phyloP scores from a whole-genome alignment of 139 green algal genomes.

The Auxenochlorella pyrenoidosa region DNA sequence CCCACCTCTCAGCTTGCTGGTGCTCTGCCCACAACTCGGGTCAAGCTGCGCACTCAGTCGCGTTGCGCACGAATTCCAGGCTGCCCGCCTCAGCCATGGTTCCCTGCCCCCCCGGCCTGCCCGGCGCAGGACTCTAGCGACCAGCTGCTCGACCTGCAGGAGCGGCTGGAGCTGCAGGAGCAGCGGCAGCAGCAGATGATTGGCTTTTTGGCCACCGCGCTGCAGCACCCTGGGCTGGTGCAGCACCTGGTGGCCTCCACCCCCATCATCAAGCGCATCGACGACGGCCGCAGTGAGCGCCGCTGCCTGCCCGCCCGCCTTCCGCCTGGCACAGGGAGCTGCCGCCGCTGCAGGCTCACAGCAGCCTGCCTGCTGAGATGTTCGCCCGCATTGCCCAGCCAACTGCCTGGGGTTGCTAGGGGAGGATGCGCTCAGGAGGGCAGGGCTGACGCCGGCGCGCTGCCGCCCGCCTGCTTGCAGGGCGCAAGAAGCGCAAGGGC shows the following conservation, averaged over 20 bases:
- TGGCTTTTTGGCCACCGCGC: constrained; percentile 78
- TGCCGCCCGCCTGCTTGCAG: constrained; percentile 25
- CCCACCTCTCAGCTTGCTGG: too few species aligned
- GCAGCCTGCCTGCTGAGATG: too few species aligned
- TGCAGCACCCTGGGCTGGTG: constrained; percentile 86
- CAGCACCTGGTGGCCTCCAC: constrained; percentile 62
- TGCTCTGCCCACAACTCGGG: too few species aligned
- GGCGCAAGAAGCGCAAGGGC: constrained; percentile 51
- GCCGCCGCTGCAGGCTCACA: not conserved
- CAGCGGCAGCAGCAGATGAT: constrained; percentile 87
- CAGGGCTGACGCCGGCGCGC: not conserved
- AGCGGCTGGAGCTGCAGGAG: constrained; percentile 78
- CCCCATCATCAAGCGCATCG: constrained; percentile 51
- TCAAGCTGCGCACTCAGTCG: too few species aligned
- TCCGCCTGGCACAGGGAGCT: not conserved
- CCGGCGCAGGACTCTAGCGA: constrained; percentile 59
- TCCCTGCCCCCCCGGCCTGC: too few species aligned
- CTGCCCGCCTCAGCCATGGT: not conserved
- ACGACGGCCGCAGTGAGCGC: constrained; percentile 39
- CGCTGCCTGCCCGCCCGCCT: too few species aligned
- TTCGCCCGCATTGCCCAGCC: too few species aligned
- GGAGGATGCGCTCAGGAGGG: too few species aligned
- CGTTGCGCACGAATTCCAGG: too few species aligned
- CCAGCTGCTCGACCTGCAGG: constrained; percentile 66
- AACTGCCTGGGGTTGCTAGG: too few species aligned